Base-by-base conservation (phyloP, 2,329 filamentous ascomycete genomes). In the Biscogniauxia sp. region DNA sequence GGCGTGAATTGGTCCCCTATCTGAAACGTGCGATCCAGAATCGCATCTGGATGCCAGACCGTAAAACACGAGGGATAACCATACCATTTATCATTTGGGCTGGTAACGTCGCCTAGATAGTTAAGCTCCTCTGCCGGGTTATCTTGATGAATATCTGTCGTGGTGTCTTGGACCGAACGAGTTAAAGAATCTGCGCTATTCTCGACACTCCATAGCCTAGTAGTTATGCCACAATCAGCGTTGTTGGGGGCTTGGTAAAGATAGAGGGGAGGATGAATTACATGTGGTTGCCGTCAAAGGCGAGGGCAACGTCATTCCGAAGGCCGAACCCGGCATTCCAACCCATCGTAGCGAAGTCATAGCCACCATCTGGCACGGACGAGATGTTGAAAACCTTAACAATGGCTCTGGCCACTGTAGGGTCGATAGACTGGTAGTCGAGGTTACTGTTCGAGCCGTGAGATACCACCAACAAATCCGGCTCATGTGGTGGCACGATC, bases 101-200 rank as follows among this genome's bases (percentile, higher is more conserved):
- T 56, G 49, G 83, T 82, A 3, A 89, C 77, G 61, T 83, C 83
- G 6, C 87, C 86, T 53, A 87, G 80, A 72, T 82, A 89, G 70
- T 89, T 89, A 64, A 89, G 70, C 69, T 89, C 84, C 67, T 90
- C 87, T 5, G 82, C 85, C 1, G 87, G 87, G 62, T 89, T 89
- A 66, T 87, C 77, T 55, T 80, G 75, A 62, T 87, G 83, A 52
- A 88, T 79, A 61, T 86, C 82, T 20, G 61, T 67, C 1, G 63
- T 61, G 3, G 45, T 56, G 51, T 64, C 71, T 17, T 79, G 69
- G 28, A 80, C 78, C 51, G 77, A 72, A 49, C 86, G 79, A 17
- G 73, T 74, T n/a, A 88, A 74, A 53, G 88, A 72, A 68, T 89
- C 86, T 2, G 83, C 85, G 32, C 81, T 85, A 69, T 90, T 90